Conservation (phyloP, 108 stramenopile genomes). For the Nannochloropsis oceanica region DNA sequence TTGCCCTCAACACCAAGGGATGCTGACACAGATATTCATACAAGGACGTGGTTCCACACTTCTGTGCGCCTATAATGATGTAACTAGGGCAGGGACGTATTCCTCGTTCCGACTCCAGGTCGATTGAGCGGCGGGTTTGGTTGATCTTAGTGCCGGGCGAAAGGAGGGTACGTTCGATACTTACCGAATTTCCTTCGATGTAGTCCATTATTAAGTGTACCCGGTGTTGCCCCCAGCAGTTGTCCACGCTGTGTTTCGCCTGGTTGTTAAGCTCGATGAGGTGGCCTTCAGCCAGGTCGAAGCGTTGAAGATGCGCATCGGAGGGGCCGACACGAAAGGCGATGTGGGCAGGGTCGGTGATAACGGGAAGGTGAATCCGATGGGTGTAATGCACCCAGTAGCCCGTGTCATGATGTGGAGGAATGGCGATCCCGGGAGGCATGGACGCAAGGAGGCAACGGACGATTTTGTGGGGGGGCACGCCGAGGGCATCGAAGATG, state of each 20-base stretch:
- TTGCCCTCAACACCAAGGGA: slow-evolving; percentile 56
- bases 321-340: slow-evolving; percentile 71
- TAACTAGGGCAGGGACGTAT: neutral
- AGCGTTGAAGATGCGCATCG: slow-evolving; percentile 47
- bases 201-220: slow-evolving; percentile 93
- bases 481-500: slow-evolving; percentile 48
- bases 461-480: slow-evolving; percentile 45
- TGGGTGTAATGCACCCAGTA: slow-evolving; percentile 87
- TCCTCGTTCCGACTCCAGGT: slow-evolving; percentile 16
- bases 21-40: slow-evolving; percentile 86
- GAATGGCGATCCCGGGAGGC: slow-evolving; percentile 83
- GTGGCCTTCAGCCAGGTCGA: slow-evolving; percentile 62
- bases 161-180: slow-evolving; percentile 15
- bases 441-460: slow-evolving; percentile 77
- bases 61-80: slow-evolving; percentile 67
- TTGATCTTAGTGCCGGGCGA: slow-evolving; percentile 55
- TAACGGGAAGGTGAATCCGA: slow-evolving; percentile 80
- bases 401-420: slow-evolving; percentile 91
- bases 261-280: slow-evolving; percentile 98
- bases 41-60: slow-evolving; percentile 82
- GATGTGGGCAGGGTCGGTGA: slow-evolving; percentile 47
- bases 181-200: slow-evolving; percentile 39
- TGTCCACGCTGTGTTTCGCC: slow-evolving; percentile 72
- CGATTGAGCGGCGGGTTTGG: slow-evolving; percentile 82
- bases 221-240: slow-evolving; percentile 51